Evolutionary conservation across 2,329 filamentous ascomycete species (phyloP), one percentile per base, ranked within the genome.

Genomic region (Hypocreales sp.): DNA sequence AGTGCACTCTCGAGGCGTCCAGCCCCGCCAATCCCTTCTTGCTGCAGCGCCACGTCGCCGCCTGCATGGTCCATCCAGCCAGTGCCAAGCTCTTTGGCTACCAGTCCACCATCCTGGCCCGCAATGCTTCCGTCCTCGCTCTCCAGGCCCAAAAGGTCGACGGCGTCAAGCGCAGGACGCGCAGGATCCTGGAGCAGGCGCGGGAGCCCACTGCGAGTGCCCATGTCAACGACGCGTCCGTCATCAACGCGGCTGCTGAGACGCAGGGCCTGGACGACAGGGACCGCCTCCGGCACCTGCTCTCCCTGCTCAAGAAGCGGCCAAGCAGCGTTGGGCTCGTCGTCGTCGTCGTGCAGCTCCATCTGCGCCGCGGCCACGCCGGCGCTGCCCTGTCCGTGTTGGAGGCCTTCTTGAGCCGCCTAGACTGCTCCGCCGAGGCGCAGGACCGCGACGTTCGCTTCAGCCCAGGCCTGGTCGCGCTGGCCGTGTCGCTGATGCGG

Each of bases 391-490:
- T 84, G 20, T 60, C 64, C n/a, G 60, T 82, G 5, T 60, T 94
- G 3, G 79, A 92, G 45, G 58, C 67, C 2, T 86, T 90, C n/a
- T n/a, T n/a, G n/a, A n/a, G n/a, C n/a, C n/a, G n/a, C 45, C 62
- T 93, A 2, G 80, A 87, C 40, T 53, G 69, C 25, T 71, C 69
- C 4, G 61, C 49, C 5, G 56, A 59, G 1, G 45, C 63, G 3
- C 60, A 66, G 11, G 63, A 76, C 31, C 61, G 72, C 31, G 73
- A 84, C 39, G 69, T 79, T 15, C 76, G 86, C 8, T 90, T 77
- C 48, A 76, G 82, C 15, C 87, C 90, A 0, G 87, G 87, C 3
- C 61, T 98, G 2, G 67, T 95, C 16, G 83, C 81, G 1, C 61
- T 87, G 2, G 61, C 80, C 4, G 76, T 92, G 8, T 74, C 80